phyloP scores from a whole-genome alignment of 495 filamentous ascomycete genomes.

The Penicillium arizonense region DNA sequence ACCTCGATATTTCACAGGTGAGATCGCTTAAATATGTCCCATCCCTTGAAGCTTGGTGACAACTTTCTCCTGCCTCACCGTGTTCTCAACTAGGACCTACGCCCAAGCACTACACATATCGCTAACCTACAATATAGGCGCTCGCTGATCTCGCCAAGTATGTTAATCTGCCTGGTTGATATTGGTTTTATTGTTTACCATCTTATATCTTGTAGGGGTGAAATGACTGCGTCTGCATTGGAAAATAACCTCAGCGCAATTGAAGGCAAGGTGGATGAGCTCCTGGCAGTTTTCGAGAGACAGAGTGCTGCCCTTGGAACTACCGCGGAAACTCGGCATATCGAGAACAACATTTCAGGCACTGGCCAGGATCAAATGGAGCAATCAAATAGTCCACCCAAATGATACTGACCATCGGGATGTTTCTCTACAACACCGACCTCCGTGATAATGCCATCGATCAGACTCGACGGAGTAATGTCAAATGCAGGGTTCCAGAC shows the following conservation, averaged over 20 bases:
- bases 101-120: neutral
- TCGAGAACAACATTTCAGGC: neutral
- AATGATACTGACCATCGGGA: conserved; percentile 70
- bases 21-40: neutral
- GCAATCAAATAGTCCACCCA: conserved; percentile 52
- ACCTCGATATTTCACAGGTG: conserved; percentile 1
- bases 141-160: conserved; percentile 40
- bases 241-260: conserved; percentile 53
- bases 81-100: neutral
- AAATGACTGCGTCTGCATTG: conserved; percentile 53
- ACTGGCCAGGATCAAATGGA: conserved; percentile 12
- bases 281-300: conserved; percentile 49
- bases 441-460: conserved; percentile 94
- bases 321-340: conserved; percentile 1
- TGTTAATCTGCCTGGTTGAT: neutral
- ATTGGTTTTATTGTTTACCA: conserved; percentile 6
- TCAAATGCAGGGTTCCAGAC: conserved; percentile 99
- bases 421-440: conserved; percentile 81
- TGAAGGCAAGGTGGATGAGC: conserved; percentile 56
- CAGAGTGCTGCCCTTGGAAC: neutral
- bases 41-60: neutral
- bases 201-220: conserved; percentile 40
- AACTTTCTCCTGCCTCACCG: neutral
- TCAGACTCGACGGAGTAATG: conserved; percentile 79
- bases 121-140: conserved; percentile 19